Conservation (phyloP, 2,329 filamentous ascomycete genomes). For the Rhexocercosporidium sp. region DNA sequence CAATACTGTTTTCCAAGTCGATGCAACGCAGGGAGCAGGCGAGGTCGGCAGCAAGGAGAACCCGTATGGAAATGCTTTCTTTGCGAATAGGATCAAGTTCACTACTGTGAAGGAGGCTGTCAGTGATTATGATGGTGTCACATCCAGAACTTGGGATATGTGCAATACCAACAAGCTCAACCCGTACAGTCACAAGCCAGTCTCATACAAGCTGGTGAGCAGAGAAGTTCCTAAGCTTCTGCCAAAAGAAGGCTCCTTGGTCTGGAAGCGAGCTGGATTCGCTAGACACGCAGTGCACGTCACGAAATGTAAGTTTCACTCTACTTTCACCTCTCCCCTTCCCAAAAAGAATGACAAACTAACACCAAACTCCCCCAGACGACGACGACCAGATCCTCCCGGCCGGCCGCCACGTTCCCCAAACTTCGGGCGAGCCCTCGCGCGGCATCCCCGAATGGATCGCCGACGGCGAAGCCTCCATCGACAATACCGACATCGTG, state of each 20-base stretch:
- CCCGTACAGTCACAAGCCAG: constrained; percentile 82
- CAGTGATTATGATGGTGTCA: constrained; percentile 82
- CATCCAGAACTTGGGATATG: constrained; percentile 88
- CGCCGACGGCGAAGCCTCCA: constrained; percentile 67
- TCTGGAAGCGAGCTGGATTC: constrained; percentile 66
- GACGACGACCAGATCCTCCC: constrained; percentile 63
- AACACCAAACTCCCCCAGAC: constrained; percentile 48
- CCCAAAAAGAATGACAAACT: neutral
- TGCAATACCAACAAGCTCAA: constrained; percentile 84
- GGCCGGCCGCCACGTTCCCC: constrained; percentile 64
- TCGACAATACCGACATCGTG: constrained; percentile 85
- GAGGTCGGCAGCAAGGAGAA: constrained; percentile 83
- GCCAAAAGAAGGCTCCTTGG: constrained; percentile 79
- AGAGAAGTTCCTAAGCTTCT: constrained; percentile 80
- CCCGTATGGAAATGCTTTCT: constrained; percentile 89
- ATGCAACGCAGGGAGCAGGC: constrained; percentile 72
- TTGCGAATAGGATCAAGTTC: constrained; percentile 81
- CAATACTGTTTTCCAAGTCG: constrained; percentile 86
- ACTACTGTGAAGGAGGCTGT: constrained; percentile 70
- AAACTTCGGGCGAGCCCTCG: constrained; percentile 55
- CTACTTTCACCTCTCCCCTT: constrained; percentile 42
- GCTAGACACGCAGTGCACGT: constrained; percentile 64
- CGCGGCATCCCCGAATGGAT: constrained; percentile 50
- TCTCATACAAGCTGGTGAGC: constrained; percentile 88
- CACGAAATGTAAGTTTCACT: constrained; percentile 68